Percentiles rank a stretch among this genome's conserved stretches.
These are phyloP conservation scores for Clarkia xantiana DNA, from an alignment of 345 rosid genomes.

Conservation along the genomic window DNA sequence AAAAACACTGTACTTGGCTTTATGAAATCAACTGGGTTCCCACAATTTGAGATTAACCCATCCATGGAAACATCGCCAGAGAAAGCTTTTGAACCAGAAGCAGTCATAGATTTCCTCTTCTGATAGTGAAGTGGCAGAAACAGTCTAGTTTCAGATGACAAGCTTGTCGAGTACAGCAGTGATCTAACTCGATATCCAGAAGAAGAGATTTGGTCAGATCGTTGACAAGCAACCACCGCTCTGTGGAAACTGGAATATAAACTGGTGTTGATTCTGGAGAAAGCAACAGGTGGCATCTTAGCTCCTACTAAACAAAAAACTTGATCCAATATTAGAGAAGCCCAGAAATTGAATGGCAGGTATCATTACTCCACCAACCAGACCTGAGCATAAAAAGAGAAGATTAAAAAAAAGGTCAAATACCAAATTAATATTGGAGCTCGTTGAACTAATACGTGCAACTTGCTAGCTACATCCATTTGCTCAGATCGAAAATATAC, in stretches of 20 bases:
- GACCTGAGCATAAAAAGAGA: too few relatives aligned
- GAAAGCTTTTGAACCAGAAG: slow-evolving; percentile 53
- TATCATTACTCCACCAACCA: not conserved
- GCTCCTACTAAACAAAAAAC: not conserved
- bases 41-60: slow-evolving; percentile 35
- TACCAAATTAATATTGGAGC: too few relatives aligned
- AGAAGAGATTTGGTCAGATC: not conserved
- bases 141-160: slow-evolving; percentile 10
- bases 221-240: slow-evolving; percentile 1
- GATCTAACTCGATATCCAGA: slow-evolving; percentile 4
- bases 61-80: slow-evolving; percentile 55
- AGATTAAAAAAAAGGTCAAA: too few relatives aligned
- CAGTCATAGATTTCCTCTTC: slow-evolving; percentile 38
- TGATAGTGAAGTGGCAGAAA: slow-evolving; percentile 10
- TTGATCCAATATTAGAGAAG: not conserved
- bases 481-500: too few relatives aligned
- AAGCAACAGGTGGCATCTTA: slow-evolving; percentile 11
- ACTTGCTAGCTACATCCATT: too few relatives aligned
- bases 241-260: slow-evolving; percentile 4
- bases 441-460: too few relatives aligned
- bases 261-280: slow-evolving; percentile 7
- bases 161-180: slow-evolving; percentile 13
- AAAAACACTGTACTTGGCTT: slow-evolving; percentile 47
- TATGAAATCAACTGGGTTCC: slow-evolving; percentile 38
- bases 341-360: not conserved